A percentile compares a stretch with the other conserved stretches of the same genome.
Conservation (phyloP, 2,329 filamentous ascomycete species). For the Xylariaceae sp. region DNA sequence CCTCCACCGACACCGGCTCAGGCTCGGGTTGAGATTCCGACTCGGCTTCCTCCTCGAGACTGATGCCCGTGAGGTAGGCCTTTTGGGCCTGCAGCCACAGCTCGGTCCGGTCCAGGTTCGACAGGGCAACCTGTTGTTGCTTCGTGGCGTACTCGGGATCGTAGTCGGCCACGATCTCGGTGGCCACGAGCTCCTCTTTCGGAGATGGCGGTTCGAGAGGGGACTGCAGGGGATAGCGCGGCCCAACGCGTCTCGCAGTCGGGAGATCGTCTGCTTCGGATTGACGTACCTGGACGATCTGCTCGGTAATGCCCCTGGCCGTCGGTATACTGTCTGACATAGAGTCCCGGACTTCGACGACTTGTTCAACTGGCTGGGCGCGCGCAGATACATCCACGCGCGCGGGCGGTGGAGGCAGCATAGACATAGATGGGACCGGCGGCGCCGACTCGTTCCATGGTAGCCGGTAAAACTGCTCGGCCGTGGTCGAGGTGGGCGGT, state of each 20-base stretch:
- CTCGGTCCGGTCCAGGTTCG: conserved; percentile 77
- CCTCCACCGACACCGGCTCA: conserved; percentile 27
- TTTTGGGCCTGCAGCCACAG: conserved; percentile 81
- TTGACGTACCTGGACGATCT: conserved; percentile 28
- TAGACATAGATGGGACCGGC: conserved; percentile 23
- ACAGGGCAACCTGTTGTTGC: conserved; percentile 60
- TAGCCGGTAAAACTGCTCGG: conserved; percentile 81
- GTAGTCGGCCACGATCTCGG: conserved; percentile 62
- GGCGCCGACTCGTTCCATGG: conserved; percentile 56
- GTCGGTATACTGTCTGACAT: conserved; percentile 59
- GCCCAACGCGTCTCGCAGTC: conserved; percentile 22
- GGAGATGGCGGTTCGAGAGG: conserved; percentile 34
- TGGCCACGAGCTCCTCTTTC: conserved; percentile 48
- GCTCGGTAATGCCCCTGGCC: conserved; percentile 43
- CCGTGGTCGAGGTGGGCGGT: conserved; percentile 79
- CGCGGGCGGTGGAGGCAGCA: conserved; percentile 27
- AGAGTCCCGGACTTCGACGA: conserved; percentile 52
- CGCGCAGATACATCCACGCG: conserved; percentile 29
- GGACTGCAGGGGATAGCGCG: conserved; percentile 21
- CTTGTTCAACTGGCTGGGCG: conserved; percentile 53
- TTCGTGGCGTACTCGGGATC: conserved; percentile 69
- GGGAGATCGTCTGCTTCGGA: conserved; percentile 19
- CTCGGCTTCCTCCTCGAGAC: conserved; percentile 39
- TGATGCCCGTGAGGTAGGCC: conserved; percentile 63
- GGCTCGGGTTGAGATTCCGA: conserved; percentile 27